Conservation (phyloP, 805 yeast genomes). For the Candida glaebosa region DNA sequence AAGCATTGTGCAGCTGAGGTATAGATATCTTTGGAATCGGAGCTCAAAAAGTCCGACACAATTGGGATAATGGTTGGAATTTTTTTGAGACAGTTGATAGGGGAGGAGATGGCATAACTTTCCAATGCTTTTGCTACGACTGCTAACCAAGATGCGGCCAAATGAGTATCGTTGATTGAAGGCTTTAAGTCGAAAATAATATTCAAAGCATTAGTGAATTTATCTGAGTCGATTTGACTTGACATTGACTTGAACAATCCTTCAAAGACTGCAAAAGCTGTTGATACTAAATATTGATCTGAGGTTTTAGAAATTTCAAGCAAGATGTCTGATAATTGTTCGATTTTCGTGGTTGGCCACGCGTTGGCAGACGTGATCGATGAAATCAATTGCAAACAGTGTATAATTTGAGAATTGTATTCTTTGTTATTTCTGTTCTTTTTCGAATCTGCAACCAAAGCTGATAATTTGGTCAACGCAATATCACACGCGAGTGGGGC, state of each 20-base stretch:
- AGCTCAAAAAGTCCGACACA: constrained; percentile 61
- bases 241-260: constrained; percentile 69
- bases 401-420: constrained; percentile 58
- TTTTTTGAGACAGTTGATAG: constrained; percentile 47
- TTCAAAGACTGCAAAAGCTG: constrained; percentile 82
- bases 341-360: constrained; percentile 77
- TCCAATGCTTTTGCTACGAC: constrained; percentile 79
- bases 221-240: constrained; percentile 57
- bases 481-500: constrained; percentile 66
- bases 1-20: constrained; percentile 83
- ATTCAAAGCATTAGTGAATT: constrained; percentile 60
- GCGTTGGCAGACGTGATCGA: constrained; percentile 67
- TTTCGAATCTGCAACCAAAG: constrained; percentile 35
- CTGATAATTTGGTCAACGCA: constrained; percentile 53
- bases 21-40: constrained; percentile 62
- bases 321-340: constrained; percentile 69
- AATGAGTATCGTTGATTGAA: constrained; percentile 72
- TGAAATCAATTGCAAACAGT: constrained; percentile 70
- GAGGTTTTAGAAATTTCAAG: constrained; percentile 74
- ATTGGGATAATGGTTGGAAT: constrained; percentile 47
- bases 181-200: constrained; percentile 80
- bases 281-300: constrained; percentile 79
- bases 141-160: constrained; percentile 94
- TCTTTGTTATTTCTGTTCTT: constrained; percentile 43
- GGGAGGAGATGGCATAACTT: constrained; percentile 31